A percentile compares a stretch with the other conserved stretches of the same genome.
Conservation (phyloP, 225 moss, liverwort and hornwort species). For the Climacium dendroides region DNA sequence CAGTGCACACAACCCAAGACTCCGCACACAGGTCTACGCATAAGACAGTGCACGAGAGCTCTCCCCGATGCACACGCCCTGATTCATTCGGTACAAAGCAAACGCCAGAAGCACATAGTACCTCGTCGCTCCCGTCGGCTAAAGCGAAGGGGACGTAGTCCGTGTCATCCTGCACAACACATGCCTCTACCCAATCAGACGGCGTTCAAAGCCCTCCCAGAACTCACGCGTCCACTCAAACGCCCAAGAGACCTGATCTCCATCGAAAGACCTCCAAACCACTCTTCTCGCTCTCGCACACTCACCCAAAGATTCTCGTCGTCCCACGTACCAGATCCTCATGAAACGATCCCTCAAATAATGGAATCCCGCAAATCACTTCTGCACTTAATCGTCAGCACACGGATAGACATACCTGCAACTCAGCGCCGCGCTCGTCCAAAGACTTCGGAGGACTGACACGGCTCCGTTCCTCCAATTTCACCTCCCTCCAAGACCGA, state of each 20-base stretch:
- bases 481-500: not conserved
- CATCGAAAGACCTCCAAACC: conserved; percentile 34
- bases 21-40: not conserved
- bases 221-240: conserved; percentile 4
- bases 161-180: conserved; percentile 76
- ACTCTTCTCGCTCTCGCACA: not conserved
- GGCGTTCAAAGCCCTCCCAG: conserved; percentile 17
- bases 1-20: not conserved
- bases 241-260: conserved; percentile 24
- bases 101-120: conserved; percentile 21
- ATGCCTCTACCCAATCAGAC: conserved; percentile 62
- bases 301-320: not conserved
- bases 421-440: not conserved
- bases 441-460: not conserved
- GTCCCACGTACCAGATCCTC: not conserved
- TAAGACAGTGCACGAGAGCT: no score
- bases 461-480: not conserved
- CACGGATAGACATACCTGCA: conserved; percentile 10
- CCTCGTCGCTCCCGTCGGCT: conserved; percentile 67
- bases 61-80: not conserved
- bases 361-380: not conserved
- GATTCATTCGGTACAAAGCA: not conserved
- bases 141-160: conserved; percentile 62
- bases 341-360: not conserved
- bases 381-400: not conserved